Percentiles rank a stretch among this genome's conserved stretches.
Evolutionary conservation across 1,139 yeast species (phyloP).

Genomic region (Meyerozyma elateridarum): DNA sequence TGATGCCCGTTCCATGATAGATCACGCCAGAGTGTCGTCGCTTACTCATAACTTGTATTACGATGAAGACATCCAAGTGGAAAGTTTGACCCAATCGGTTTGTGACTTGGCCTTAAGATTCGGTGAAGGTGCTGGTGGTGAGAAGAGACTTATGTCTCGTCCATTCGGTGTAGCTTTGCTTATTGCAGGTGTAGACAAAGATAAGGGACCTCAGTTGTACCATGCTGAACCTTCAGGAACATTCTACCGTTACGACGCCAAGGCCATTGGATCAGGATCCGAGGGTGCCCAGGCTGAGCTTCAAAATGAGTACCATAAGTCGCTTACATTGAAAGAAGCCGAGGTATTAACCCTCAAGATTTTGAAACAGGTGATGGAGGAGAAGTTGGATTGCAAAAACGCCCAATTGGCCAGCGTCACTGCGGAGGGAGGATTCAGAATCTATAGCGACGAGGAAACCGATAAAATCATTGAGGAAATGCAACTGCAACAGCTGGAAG

Average conservation of each 20-base stretch:
- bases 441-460: constrained; percentile 80
- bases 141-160: constrained; percentile 94
- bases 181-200: constrained; percentile 90
- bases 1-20: constrained; percentile 97
- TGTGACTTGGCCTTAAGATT: constrained; percentile 95
- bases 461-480: constrained; percentile 72
- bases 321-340: constrained; percentile 90
- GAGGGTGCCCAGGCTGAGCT: constrained; percentile 99
- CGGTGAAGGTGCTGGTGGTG: constrained; percentile 98
- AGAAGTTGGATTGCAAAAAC: constrained; percentile 89
- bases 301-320: constrained; percentile 94
- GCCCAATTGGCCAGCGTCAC: constrained; percentile 96
- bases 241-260: constrained; percentile 94
- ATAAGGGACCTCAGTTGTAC: constrained; percentile 91
- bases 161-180: constrained; percentile 98
- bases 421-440: constrained; percentile 76
- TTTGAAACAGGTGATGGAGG: constrained; percentile 98
- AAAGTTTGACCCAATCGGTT: constrained; percentile 90
- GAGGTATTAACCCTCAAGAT: constrained; percentile 86
- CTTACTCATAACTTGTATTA: constrained; percentile 85
- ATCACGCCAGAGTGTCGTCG: constrained; percentile 93
- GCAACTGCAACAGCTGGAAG: constrained; percentile 63
- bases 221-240: constrained; percentile 99
- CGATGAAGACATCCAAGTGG: constrained; percentile 90
- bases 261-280: constrained; percentile 97